Conservation (phyloP, 1,139 yeast species). For the Fermentozyma sake region DNA sequence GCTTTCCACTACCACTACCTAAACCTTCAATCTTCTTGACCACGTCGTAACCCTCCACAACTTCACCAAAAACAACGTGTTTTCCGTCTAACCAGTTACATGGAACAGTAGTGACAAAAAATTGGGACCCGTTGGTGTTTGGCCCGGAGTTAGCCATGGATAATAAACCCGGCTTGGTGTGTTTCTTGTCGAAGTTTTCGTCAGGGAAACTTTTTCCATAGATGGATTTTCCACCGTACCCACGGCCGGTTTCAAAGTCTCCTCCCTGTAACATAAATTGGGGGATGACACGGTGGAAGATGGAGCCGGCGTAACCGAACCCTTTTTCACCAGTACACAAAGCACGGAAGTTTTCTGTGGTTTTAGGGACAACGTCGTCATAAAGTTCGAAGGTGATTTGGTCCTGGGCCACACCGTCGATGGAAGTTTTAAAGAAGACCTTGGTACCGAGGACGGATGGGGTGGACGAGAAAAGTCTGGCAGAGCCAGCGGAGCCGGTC, state of each 20-base stretch:
- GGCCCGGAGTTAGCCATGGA: slow-evolving; percentile 44
- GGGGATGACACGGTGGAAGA: slow-evolving; percentile 45
- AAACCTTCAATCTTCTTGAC: slow-evolving; percentile 33
- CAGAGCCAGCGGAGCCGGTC: slow-evolving; percentile 10
- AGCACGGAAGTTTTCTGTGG: slow-evolving; percentile 97
- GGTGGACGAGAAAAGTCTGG: slow-evolving; percentile 30
- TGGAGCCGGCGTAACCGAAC: slow-evolving; percentile 82
- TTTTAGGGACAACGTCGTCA: slow-evolving; percentile 94
- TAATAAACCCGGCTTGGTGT: slow-evolving; percentile 35
- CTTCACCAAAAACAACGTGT: slow-evolving; percentile 42
- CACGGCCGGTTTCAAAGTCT: slow-evolving; percentile 38
- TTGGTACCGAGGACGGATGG: slow-evolving; percentile 30
- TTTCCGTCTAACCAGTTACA: slow-evolving; percentile 42
- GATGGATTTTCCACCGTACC: slow-evolving; percentile 39
- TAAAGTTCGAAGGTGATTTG: slow-evolving; percentile 49
- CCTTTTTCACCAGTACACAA: slow-evolving; percentile 97
- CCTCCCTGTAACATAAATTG: slow-evolving; percentile 44
- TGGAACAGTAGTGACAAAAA: slow-evolving; percentile 40
- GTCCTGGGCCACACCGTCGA: slow-evolving; percentile 28
- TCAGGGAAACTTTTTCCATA: slow-evolving; percentile 36
- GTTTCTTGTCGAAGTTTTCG: slow-evolving; percentile 33
- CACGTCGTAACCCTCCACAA: slow-evolving; percentile 34
- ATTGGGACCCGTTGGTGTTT: slow-evolving; percentile 40
- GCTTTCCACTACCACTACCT: slow-evolving; percentile 29
- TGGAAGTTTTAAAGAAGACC: slow-evolving; percentile 34